Conservation (phyloP, 176 grass and related monocot genomes). For the Puya raimondii region DNA sequence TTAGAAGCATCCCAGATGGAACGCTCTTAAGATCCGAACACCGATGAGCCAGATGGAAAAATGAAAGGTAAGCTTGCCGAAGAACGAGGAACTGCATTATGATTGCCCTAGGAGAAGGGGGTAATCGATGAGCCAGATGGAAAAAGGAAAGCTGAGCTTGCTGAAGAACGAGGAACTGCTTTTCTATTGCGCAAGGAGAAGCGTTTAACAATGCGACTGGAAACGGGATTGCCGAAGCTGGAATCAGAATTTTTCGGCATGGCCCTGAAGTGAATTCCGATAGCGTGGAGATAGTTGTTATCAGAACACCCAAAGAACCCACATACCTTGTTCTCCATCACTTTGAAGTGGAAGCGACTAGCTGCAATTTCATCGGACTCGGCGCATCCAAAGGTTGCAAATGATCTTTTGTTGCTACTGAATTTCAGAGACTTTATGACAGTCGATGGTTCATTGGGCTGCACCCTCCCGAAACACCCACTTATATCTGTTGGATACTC, state of each 20-base stretch:
- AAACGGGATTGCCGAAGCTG: no score
- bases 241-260: background rate
- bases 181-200: background rate
- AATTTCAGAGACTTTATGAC: background rate
- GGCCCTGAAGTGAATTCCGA: background rate
- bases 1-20: no score
- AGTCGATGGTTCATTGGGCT: background rate
- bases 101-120: background rate
- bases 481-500: background rate
- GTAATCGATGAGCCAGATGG: no score
- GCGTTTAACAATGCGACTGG: background rate
- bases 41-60: no score
- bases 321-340: background rate
- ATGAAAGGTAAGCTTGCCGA: no score
- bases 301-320: background rate
- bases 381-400: background rate
- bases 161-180: no score
- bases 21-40: no score
- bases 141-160: no score
- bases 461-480: background rate
- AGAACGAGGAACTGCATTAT: no score
- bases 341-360: background rate
- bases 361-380: background rate
- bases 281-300: background rate
- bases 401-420: slow-evolving; percentile 1